Percentiles rank a stretch among this genome's conserved stretches.
These are phyloP conservation scores for Bauhinia variegata DNA, from an alignment of 306 rosid species.

Conservation along the genomic window DNA sequence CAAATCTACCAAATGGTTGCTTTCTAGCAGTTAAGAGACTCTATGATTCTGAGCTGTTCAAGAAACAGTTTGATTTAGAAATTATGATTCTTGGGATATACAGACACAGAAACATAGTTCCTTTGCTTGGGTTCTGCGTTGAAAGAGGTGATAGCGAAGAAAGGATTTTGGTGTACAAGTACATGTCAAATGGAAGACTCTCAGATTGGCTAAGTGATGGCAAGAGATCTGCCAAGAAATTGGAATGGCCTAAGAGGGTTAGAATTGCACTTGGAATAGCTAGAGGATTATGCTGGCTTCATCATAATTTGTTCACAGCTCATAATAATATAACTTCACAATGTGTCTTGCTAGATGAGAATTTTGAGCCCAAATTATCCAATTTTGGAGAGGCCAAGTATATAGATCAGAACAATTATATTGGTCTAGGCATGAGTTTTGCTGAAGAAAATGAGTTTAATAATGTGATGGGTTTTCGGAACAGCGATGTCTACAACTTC, in stretches of 20 bases:
- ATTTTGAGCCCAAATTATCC: conserved; percentile 27
- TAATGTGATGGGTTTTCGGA: neutral
- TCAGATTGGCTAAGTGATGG: conserved; percentile 5
- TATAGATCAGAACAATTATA: neutral
- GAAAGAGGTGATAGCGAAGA: neutral
- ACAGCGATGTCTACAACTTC: conserved; percentile 25
- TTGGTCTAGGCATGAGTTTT: too few relatives aligned
- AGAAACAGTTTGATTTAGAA: neutral
- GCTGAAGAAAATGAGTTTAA: too few relatives aligned
- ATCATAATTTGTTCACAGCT: neutral
- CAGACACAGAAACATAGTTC: neutral
- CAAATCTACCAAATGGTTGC: neutral
- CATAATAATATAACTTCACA: conserved; percentile 2
- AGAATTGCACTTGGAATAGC: too few relatives aligned
- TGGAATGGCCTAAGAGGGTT: neutral
- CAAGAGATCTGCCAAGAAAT: too few relatives aligned
- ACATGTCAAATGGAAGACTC: conserved; percentile 15
- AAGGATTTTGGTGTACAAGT: neutral
- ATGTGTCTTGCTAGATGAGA: conserved; percentile 10
- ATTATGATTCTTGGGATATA: neutral
- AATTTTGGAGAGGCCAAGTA: neutral
- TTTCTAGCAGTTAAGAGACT: conserved; percentile 18
- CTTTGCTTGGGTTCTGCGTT: neutral
- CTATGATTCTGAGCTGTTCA: neutral
- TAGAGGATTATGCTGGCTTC: too few relatives aligned